Evolutionary conservation across 495 filamentous ascomycete genomes (phyloP).

Genomic region (Ramalina peruviana): DNA sequence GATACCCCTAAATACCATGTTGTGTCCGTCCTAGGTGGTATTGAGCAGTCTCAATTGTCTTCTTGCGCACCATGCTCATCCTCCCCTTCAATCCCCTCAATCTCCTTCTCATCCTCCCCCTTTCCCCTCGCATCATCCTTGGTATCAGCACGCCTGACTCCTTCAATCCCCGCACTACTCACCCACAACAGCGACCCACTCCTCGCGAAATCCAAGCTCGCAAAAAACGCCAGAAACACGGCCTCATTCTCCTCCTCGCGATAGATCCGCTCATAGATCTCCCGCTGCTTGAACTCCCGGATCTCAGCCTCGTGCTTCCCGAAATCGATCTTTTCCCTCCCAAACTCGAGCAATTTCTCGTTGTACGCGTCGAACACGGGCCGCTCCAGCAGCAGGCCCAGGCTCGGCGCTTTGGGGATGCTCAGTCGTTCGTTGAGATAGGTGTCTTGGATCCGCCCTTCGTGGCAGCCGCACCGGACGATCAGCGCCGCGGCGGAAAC

Average conservation of each 20-base stretch:
- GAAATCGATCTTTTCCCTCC: slow-evolving; percentile 62
- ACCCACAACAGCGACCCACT: slow-evolving; percentile 11
- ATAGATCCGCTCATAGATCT: slow-evolving; percentile 89
- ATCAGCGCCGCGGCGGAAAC: slow-evolving; percentile 79
- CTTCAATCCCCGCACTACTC: slow-evolving; percentile 9
- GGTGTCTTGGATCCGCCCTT: slow-evolving; percentile 50
- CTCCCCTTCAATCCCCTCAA: slow-evolving; percentile 3
- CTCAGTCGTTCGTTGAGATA: slow-evolving; percentile 53
- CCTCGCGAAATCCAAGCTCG: slow-evolving; percentile 9
- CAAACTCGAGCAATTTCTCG: slow-evolving; percentile 37
- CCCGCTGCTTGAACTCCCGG: slow-evolving; percentile 73
- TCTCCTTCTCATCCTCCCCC: neutral
- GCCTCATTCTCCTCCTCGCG: slow-evolving; percentile 70
- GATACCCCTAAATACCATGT: neutral
- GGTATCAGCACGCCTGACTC: slow-evolving; percentile 3
- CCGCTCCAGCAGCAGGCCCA: slow-evolving; percentile 77
- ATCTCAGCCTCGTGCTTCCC: slow-evolving; percentile 62
- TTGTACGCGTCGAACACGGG: slow-evolving; percentile 88
- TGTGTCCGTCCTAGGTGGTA: neutral
- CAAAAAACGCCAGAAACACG: slow-evolving; percentile 21
- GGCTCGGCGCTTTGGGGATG: slow-evolving; percentile 83
- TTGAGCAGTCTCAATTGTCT: neutral
- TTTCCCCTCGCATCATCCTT: neutral
- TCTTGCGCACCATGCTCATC: slow-evolving; percentile 2
- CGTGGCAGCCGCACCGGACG: slow-evolving; percentile 62